A percentile compares a stretch with the other conserved stretches of the same genome.
These are phyloP conservation scores for Trichosanthes truncata DNA, from an alignment of 306 rosid genomes.

Conservation along the genomic window DNA sequence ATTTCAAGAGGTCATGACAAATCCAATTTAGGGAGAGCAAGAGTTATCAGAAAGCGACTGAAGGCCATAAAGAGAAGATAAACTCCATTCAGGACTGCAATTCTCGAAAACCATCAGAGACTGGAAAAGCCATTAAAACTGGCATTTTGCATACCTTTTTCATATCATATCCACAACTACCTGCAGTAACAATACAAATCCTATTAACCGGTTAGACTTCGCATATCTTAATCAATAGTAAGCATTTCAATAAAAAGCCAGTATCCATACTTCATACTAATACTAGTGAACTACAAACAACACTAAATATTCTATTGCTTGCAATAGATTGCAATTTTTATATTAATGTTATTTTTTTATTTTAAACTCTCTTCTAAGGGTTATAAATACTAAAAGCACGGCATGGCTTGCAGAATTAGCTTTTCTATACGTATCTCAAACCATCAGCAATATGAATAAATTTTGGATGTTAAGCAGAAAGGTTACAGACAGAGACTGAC, in stretches of 20 bases:
- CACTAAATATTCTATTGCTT: background rate
- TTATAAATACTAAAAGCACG: background rate
- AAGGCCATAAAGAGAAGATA: background rate
- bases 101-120: background rate
- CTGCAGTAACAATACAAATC: constrained; percentile 44
- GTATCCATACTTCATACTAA: background rate
- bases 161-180: constrained; percentile 64
- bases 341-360: background rate
- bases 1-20: background rate
- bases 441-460: background rate
- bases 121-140: constrained; percentile 2
- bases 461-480: background rate
- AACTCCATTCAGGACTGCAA: background rate
- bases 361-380: background rate
- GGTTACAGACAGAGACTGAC: background rate
- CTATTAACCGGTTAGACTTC: constrained; percentile 25
- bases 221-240: background rate
- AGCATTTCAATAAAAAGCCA: background rate
- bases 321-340: background rate
- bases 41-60: background rate
- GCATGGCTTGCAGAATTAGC: background rate
- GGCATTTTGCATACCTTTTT: constrained; percentile 42
- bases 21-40: background rate
- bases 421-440: background rate
- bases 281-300: background rate